Percentiles rank a stretch among this genome's conserved stretches.
Evolutionary conservation across 1,284 basidiomycete genomes (phyloP).

Genomic region (Leccinum discolor): DNA sequence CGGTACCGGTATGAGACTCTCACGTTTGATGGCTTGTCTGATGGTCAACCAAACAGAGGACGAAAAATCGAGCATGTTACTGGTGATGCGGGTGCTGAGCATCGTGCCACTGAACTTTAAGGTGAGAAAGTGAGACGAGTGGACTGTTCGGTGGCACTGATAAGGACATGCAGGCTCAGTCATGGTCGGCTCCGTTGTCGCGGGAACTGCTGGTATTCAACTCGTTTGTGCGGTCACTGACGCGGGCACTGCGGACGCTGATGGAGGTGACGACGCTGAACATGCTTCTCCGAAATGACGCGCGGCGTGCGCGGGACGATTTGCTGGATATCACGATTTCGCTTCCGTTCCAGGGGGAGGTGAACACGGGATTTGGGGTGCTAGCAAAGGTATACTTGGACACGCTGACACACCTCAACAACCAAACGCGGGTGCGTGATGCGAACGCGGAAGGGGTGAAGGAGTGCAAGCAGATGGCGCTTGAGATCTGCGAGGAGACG

Average conservation of each 20-base stretch:
- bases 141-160: conserved; percentile 8
- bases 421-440: conserved; percentile 72
- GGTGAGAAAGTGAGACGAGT: conserved; percentile 45
- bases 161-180: conserved; percentile 54
- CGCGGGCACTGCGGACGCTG: conserved; percentile 87
- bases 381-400: conserved; percentile 96
- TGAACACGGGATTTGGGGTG: conserved; percentile 98
- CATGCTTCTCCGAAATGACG: conserved; percentile 89
- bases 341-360: conserved; percentile 92
- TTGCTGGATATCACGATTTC: conserved; percentile 90
- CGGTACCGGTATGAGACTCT: conserved; percentile 65
- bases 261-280: conserved; percentile 92
- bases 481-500: conserved; percentile 92
- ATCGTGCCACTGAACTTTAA: conserved; percentile 94
- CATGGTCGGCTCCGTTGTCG: conserved; percentile 94
- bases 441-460: conserved; percentile 76
- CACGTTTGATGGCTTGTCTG: conserved; percentile 11
- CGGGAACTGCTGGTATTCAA: conserved; percentile 98
- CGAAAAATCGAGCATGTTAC: conserved; percentile 88
- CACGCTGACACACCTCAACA: conserved; percentile 86
- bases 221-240: conserved; percentile 90
- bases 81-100: conserved; percentile 95
- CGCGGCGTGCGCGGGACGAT: conserved; percentile 86
- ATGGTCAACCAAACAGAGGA: conserved; percentile 56
- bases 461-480: conserved; percentile 84